A percentile compares a stretch with the other conserved stretches of the same genome.
These are phyloP conservation scores for Stereum hirsutum DNA, from an alignment of 1,284 basidiomycete genomes.

Conservation along the genomic window DNA sequence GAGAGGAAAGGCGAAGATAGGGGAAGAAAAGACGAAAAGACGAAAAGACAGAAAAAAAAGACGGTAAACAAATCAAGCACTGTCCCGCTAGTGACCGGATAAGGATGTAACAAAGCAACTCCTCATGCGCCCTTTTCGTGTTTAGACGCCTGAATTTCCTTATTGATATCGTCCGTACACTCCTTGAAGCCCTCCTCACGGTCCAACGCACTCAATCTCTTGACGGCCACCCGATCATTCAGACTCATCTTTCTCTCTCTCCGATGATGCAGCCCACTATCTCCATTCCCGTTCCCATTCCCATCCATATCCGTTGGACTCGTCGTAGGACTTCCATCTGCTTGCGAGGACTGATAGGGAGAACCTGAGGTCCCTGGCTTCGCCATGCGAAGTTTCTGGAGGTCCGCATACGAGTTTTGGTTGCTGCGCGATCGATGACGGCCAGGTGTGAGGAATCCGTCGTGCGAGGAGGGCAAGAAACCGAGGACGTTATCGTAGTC, in stretches of 20 bases:
- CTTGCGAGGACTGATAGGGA: too few species aligned
- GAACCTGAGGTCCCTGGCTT: too few species aligned
- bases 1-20: too few species aligned
- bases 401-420: conserved; percentile 69
- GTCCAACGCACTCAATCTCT: conserved; percentile 50
- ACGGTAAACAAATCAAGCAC: too few species aligned
- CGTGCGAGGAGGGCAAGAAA: conserved; percentile 43
- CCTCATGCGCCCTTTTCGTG: too few species aligned
- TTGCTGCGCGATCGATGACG: conserved; percentile 48
- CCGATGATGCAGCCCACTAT: conserved; percentile 35
- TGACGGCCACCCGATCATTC: conserved; percentile 52
- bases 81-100: too few species aligned
- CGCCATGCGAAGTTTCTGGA: conserved; percentile 52
- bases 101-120: too few species aligned
- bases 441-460: conserved; percentile 19
- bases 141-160: conserved; percentile 40
- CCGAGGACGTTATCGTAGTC: conserved; percentile 76
- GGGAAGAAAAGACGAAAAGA: too few species aligned
- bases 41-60: too few species aligned
- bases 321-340: too few species aligned
- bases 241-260: conserved; percentile 52
- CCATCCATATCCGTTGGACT: too few species aligned
- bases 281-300: too few species aligned
- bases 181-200: conserved; percentile 37
- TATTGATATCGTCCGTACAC: conserved; percentile 58